Conservation (phyloP, 2,329 filamentous ascomycete species). For the Incumbomyces delicatus region DNA sequence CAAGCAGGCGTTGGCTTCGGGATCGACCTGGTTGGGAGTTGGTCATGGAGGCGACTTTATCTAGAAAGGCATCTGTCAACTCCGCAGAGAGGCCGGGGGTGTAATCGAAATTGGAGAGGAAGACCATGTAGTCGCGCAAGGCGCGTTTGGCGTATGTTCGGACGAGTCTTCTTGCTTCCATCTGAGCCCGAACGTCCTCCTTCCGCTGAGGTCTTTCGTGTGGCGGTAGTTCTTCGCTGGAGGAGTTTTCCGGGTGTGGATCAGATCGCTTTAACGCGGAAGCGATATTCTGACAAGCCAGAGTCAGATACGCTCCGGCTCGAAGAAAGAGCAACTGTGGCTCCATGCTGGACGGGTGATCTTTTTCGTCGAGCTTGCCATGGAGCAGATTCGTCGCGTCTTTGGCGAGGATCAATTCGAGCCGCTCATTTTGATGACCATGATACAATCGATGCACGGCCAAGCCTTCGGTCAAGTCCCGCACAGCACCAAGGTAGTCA, state of each 20-base stretch:
- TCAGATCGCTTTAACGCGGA: constrained; percentile 36
- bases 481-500: constrained; percentile 58
- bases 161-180: constrained; percentile 58
- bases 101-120: constrained; percentile 67
- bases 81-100: constrained; percentile 58
- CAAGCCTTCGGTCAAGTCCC: constrained; percentile 62
- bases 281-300: constrained; percentile 58
- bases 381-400: constrained; percentile 31
- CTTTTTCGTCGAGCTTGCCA: constrained; percentile 46
- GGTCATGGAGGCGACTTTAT: constrained; percentile 49
- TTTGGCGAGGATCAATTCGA: constrained; percentile 41
- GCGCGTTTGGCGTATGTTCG: constrained; percentile 67
- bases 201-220: constrained; percentile 35
- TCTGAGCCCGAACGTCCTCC: constrained; percentile 23
- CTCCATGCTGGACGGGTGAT: constrained; percentile 67
- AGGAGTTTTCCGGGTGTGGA: constrained; percentile 8
- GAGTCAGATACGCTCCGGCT: constrained; percentile 59
- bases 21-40: constrained; percentile 31
- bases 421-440: constrained; percentile 41
- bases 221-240: constrained; percentile 24
- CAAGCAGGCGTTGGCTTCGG: constrained; percentile 15
- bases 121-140: constrained; percentile 62
- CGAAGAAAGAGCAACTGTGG: constrained; percentile 68
- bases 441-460: constrained; percentile 44
- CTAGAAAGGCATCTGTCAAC: constrained; percentile 41